These are phyloP conservation scores for Saturnispora zaruensis DNA, from an alignment of 805 yeast species.

Conservation along the genomic window DNA sequence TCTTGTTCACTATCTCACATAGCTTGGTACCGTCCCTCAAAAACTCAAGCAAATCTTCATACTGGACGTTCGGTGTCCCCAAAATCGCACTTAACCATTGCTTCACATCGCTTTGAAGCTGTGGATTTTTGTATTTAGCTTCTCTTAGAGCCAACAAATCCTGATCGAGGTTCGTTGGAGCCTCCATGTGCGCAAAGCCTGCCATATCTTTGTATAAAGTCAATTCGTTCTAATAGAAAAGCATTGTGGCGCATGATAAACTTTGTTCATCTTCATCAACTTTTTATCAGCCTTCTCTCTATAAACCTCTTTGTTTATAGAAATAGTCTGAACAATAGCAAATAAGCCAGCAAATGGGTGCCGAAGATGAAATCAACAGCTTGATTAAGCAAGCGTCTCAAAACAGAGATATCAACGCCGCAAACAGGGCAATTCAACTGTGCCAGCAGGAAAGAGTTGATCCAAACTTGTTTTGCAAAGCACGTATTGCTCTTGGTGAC, in stretches of 20 bases:
- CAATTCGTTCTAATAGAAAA: too few relatives aligned
- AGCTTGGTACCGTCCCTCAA: conserved; percentile 55
- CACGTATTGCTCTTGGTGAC: conserved; percentile 29
- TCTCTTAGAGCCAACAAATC: conserved; percentile 45
- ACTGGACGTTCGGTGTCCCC: conserved; percentile 23
- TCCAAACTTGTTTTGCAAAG: conserved; percentile 22
- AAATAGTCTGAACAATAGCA: neutral
- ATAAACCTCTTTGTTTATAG: too few relatives aligned
- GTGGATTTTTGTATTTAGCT: conserved; percentile 38
- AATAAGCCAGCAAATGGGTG: neutral
- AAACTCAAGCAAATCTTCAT: conserved; percentile 40
- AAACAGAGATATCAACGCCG: conserved; percentile 9
- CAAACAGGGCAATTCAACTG: conserved; percentile 18
- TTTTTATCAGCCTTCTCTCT: neutral
- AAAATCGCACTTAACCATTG: conserved; percentile 44
- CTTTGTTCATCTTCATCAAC: neutral
- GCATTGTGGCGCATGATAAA: neutral
- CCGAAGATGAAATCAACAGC: neutral
- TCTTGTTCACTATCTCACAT: conserved; percentile 38
- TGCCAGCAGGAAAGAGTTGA: conserved; percentile 20
- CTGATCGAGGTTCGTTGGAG: conserved; percentile 49
- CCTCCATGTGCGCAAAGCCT: neutral
- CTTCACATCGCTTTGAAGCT: conserved; percentile 29
- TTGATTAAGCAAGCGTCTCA: conserved; percentile 9
- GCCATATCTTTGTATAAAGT: neutral